Percentiles rank a stretch among this genome's conserved stretches.
Evolutionary conservation across 352 stramenopile genomes (phyloP).

Genomic region (Pythium rishiriense): DNA sequence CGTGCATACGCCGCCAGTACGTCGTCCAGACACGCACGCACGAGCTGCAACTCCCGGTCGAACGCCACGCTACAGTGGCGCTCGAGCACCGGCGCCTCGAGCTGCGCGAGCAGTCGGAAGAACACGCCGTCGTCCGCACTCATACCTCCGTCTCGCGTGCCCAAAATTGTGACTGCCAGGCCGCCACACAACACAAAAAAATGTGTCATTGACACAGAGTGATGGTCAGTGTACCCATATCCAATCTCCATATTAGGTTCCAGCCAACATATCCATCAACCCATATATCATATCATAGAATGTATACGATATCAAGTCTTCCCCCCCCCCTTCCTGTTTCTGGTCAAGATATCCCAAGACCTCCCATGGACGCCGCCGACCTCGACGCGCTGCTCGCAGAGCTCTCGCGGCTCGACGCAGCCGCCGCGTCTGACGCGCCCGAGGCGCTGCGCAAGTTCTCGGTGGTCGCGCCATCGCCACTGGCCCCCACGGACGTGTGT

Average conservation of each 20-base stretch:
- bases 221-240: slow-evolving; percentile 19
- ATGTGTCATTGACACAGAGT: too few species aligned
- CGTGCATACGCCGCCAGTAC: slow-evolving; percentile 1
- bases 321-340: not conserved
- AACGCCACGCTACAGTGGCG: slow-evolving; percentile 11
- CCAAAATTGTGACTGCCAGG: too few species aligned
- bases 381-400: slow-evolving; percentile 30
- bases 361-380: slow-evolving; percentile 20
- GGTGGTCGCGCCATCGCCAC: slow-evolving; percentile 42
- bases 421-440: not conserved
- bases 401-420: slow-evolving; percentile 16
- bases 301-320: not conserved
- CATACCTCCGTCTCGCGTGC: not conserved
- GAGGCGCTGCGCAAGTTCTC: slow-evolving; percentile 44
- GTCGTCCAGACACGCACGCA: slow-evolving; percentile 1
- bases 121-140: slow-evolving; percentile 4
- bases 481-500: slow-evolving; percentile 44
- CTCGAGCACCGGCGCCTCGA: slow-evolving; percentile 11
- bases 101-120: slow-evolving; percentile 14
- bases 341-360: not conserved
- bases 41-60: slow-evolving; percentile 5
- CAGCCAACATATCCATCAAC: not conserved
- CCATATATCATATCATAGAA: not conserved
- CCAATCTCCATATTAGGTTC: not conserved
- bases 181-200: too few species aligned